A percentile compares a stretch with the other conserved stretches of the same genome.
phyloP scores from a whole-genome alignment of 179 eudicot species.

The Beta corolliflora region DNA sequence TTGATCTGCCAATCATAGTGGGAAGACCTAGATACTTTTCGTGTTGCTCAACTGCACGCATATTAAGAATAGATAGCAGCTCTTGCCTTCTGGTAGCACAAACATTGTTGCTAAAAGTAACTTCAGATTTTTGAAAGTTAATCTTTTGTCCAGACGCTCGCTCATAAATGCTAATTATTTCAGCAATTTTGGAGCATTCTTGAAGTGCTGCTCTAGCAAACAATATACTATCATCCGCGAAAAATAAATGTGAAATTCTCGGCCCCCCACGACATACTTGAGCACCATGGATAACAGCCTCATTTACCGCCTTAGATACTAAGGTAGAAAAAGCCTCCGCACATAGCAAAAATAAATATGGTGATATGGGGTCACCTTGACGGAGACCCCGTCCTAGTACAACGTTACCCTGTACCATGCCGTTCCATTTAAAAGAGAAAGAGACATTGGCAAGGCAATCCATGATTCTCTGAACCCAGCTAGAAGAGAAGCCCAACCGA shows the following conservation, averaged over 20 bases:
- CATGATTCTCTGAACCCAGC: neutral
- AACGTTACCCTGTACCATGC: neutral
- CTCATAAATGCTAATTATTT: neutral
- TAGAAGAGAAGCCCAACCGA: neutral
- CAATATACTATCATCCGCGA: neutral
- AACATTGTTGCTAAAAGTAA: neutral
- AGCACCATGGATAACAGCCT: neutral
- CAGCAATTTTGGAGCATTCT: neutral
- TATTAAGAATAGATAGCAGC: accelerated
- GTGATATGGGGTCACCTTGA: neutral
- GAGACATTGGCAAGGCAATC: neutral
- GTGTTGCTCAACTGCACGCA: neutral
- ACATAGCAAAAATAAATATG: neutral
- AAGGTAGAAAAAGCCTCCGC: neutral
- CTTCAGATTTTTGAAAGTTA: too few species aligned
- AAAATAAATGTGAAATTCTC: neutral
- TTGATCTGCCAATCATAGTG: neutral
- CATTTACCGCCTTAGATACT: neutral
- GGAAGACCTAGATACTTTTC: neutral
- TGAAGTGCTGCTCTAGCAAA: neutral
- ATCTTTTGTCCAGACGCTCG: neutral
- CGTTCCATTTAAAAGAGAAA: neutral
- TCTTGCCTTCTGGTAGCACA: neutral
- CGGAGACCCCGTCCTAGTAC: neutral
- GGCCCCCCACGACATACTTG: neutral